phyloP scores from a whole-genome alignment of 2,329 filamentous ascomycete species.

The Curvularia lunata region DNA sequence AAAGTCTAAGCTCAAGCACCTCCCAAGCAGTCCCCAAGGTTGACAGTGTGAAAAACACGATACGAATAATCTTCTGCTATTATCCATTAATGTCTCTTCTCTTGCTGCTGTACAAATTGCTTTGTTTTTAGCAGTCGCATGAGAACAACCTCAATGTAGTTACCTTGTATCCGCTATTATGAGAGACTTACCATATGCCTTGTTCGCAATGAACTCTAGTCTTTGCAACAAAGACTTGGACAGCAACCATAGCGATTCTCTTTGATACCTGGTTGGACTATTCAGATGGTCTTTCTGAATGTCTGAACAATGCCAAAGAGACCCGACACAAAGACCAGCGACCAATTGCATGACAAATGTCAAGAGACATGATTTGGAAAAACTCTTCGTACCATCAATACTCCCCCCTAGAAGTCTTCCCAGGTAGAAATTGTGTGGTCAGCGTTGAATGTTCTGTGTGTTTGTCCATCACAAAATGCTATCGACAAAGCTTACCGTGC shows the following conservation, averaged over 20 bases:
- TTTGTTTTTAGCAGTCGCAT: no score
- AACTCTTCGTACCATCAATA: background rate
- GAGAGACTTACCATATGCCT: background rate
- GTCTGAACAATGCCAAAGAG: background rate
- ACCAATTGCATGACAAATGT: background rate
- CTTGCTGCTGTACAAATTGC: background rate
- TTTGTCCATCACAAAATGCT: background rate
- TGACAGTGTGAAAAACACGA: background rate
- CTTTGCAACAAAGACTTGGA: background rate
- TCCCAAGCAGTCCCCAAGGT: background rate
- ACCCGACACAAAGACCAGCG: background rate
- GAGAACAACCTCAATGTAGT: background rate
- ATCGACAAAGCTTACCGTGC: background rate
- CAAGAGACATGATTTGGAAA: background rate
- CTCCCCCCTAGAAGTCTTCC: background rate
- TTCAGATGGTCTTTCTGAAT: background rate
- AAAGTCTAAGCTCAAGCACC: background rate
- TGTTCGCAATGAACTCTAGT: background rate
- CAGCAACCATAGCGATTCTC: background rate
- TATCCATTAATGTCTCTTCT: background rate
- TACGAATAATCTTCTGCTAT: background rate
- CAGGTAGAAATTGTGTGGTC: background rate
- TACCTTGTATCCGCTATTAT: background rate
- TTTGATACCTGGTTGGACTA: background rate
- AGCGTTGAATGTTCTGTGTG: background rate